Percentiles rank a stretch among this genome's conserved stretches.
Conservation (phyloP, 2,329 filamentous ascomycete genomes). For the Venturia effusa region DNA sequence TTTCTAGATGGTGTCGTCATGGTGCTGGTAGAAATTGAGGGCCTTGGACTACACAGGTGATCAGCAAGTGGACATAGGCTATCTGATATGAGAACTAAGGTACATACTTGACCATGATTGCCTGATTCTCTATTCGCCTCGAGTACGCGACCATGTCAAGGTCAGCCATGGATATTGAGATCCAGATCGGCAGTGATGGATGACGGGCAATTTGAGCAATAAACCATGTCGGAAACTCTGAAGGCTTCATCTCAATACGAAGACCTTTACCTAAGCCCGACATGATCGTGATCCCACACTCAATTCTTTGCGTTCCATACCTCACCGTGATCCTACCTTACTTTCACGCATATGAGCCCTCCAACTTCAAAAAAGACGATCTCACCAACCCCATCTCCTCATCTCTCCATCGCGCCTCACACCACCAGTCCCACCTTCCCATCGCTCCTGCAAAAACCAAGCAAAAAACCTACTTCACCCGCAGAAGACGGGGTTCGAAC, state of each 20-base stretch:
- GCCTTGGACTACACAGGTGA: background rate
- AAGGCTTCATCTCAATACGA: background rate
- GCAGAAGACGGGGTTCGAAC: constrained; percentile 1
- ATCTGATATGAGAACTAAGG: background rate
- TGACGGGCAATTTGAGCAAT: background rate
- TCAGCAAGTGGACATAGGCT: background rate
- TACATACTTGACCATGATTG: background rate
- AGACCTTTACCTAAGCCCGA: background rate
- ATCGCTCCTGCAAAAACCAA: background rate
- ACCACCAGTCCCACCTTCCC: background rate
- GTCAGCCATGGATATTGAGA: background rate
- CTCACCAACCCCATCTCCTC: background rate
- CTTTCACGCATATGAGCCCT: background rate
- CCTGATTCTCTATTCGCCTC: background rate
- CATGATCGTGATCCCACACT: background rate
- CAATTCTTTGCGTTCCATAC: background rate
- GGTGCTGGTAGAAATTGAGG: background rate
- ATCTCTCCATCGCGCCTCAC: background rate
- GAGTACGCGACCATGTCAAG: background rate
- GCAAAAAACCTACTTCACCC: background rate
- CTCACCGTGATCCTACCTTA: background rate
- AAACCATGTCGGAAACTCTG: background rate
- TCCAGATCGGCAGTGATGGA: background rate
- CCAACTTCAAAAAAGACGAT: background rate
- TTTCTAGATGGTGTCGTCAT: background rate